Conservation (phyloP, 345 rosid genomes). For the Turnera subulata region DNA sequence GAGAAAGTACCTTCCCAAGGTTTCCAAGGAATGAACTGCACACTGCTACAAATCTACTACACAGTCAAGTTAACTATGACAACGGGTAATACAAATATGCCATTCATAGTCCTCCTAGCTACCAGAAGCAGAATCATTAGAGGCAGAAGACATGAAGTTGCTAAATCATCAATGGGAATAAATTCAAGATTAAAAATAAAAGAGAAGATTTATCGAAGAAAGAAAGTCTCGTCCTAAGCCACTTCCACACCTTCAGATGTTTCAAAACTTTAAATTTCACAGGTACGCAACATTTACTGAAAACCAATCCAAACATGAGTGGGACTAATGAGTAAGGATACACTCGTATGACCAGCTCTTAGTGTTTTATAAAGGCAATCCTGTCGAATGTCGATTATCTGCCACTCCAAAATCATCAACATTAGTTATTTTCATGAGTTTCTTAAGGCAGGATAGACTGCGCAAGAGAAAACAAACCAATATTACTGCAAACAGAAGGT, state of each 20-base stretch:
- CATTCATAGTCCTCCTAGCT: too few relatives aligned
- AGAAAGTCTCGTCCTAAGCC: too few relatives aligned
- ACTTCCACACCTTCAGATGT: too few relatives aligned
- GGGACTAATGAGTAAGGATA: constrained; percentile 43
- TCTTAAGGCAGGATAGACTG: background rate
- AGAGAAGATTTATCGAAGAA: background rate
- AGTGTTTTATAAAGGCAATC: constrained; percentile 70
- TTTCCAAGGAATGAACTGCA: constrained; percentile 91
- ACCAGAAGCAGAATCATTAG: too few relatives aligned
- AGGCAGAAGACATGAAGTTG: too few relatives aligned
- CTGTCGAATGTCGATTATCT: constrained; percentile 78
- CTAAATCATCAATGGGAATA: background rate
- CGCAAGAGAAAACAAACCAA: background rate
- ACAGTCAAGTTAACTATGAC: constrained; percentile 28
- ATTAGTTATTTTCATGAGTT: background rate
- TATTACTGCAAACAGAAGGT: too few relatives aligned
- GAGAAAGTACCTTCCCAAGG: constrained; percentile 78
- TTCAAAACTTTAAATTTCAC: too few relatives aligned
- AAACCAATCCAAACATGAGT: too few relatives aligned
- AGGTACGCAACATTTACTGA: too few relatives aligned
- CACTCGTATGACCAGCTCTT: constrained; percentile 84
- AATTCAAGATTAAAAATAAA: background rate
- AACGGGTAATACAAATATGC: too few relatives aligned
- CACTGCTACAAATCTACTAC: constrained; percentile 75
- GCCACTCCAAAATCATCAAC: constrained; percentile 21